Evolutionary conservation across 139 green algal species (phyloP).

Genomic region (Closterium sp.): DNA sequence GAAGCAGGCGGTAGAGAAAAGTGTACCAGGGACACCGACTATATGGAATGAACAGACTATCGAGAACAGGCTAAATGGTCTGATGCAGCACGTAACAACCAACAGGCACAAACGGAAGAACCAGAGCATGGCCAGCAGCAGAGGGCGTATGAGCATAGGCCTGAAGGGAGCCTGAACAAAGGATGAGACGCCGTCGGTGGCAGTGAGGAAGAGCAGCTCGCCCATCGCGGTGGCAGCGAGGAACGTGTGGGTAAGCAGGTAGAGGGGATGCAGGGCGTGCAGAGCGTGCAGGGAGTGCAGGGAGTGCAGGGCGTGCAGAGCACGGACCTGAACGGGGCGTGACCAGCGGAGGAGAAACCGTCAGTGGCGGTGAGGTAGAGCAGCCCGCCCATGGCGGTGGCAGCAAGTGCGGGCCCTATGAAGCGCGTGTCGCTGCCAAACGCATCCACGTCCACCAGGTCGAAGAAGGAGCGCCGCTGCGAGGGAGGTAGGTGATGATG

Average conservation of each 20-base stretch:
- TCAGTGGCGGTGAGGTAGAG: conserved; percentile 74
- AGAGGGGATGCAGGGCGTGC: background rate
- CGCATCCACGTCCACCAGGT: conserved; percentile 68
- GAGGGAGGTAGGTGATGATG: too few relatives aligned
- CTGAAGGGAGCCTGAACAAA: too few relatives aligned
- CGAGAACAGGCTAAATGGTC: too few relatives aligned
- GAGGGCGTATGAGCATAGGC: too few relatives aligned
- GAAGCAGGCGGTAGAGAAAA: too few relatives aligned
- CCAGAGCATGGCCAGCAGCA: too few relatives aligned
- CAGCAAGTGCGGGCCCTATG: conserved; percentile 53
- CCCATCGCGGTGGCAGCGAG: too few relatives aligned
- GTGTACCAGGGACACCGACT: background rate
- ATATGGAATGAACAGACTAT: background rate
- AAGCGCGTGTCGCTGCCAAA: conserved; percentile 62
- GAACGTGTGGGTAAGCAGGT: too few relatives aligned
- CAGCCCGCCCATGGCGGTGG: conserved; percentile 54
- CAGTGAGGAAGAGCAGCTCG: too few relatives aligned
- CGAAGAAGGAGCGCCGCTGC: conserved; percentile 55
- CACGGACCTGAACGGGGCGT: conserved; percentile 11
- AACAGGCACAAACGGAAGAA: too few relatives aligned
- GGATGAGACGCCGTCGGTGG: too few relatives aligned
- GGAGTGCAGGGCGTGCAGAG: background rate
- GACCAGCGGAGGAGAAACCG: conserved; percentile 59
- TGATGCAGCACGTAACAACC: too few relatives aligned
- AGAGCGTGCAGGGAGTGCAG: background rate